Conservation (phyloP, 164 flowering plant genomes). For the Malania oleifera region DNA sequence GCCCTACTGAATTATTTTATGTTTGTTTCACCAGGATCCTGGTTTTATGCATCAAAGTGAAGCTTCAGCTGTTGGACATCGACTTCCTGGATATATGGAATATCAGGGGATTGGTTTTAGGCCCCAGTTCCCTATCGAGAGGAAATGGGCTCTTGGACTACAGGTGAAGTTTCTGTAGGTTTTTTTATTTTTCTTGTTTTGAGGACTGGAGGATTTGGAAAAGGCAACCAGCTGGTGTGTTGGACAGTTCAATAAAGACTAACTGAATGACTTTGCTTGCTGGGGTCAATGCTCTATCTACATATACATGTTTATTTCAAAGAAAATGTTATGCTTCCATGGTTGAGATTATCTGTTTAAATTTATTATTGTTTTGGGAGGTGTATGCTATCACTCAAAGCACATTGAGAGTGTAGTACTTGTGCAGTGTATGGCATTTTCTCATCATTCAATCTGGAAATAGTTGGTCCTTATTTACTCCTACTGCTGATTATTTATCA, state of each 20-base stretch:
- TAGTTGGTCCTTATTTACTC: too few species aligned
- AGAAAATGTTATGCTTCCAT: too few species aligned
- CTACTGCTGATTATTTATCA: background rate
- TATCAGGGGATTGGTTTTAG: conserved; percentile 61
- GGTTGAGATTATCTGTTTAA: background rate
- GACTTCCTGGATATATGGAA: conserved; percentile 55
- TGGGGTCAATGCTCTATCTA: background rate
- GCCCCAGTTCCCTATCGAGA: conserved; percentile 54
- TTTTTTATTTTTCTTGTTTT: background rate
- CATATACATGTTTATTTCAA: too few species aligned
- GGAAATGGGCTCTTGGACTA: conserved; percentile 98
- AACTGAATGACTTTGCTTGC: background rate
- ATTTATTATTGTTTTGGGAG: background rate
- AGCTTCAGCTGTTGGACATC: conserved; percentile 38
- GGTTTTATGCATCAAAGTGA: conserved; percentile 46
- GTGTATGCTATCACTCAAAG: background rate
- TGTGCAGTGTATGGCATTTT: background rate
- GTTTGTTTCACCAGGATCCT: conserved; percentile 34
- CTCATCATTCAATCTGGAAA: background rate
- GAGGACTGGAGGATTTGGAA: background rate
- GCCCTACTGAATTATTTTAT: background rate
- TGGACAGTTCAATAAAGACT: background rate
- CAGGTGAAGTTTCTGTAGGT: conserved; percentile 49
- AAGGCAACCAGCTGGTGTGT: background rate
- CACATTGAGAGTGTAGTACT: background rate